Base-by-base conservation (phyloP, 2,329 filamentous ascomycete genomes). In the Herpomyces periplanetae region DNA sequence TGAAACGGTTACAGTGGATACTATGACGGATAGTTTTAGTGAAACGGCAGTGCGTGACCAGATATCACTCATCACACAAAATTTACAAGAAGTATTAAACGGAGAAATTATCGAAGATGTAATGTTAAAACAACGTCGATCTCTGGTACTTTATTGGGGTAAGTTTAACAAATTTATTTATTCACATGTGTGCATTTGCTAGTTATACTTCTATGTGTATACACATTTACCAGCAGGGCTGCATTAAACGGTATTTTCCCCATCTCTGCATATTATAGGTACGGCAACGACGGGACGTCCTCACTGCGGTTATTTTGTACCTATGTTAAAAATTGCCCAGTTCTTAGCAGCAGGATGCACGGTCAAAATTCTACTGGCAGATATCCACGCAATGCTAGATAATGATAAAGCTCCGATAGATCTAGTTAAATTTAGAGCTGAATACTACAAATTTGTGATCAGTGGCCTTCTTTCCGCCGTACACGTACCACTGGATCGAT, bases 231-330 rank as follows among this genome's bases (percentile, higher is more conserved):
- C n/a, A 5, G 12, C 7, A 13, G 13, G 10, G n/a, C 7, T 10
- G 11, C 13, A 18, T 15, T 13, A n/a, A 11, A 7, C 4, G 8
- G 22, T n/a, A 7, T 2, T n/a, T 12, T 10, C 3, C 16, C n/a
- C 3, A 20, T 9, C 17, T 12, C 17, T 13, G 21, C 13, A 7
- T 11, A 19, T 10, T 18, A 23, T 20, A 53, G 53, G 63, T 16
- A 75, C 63, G 15, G 65, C 66, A 8, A 69, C 68, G 8, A 84
- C 69, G 0, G 69, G 69, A n/a, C 51, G 60, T 24, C 71, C 71
- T 21, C 73, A 88, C 38, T 65, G 57, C 35, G 73, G 68, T 28
- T 87, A 87, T 48, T 66, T 85, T 25, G 63, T 80, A 5, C 61
- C 71, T 4, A 61, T 64, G 29, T 54, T 85, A 34, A 88, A 88